Conservation (phyloP, 441 rosid species). For the Gossypium laxum region DNA sequence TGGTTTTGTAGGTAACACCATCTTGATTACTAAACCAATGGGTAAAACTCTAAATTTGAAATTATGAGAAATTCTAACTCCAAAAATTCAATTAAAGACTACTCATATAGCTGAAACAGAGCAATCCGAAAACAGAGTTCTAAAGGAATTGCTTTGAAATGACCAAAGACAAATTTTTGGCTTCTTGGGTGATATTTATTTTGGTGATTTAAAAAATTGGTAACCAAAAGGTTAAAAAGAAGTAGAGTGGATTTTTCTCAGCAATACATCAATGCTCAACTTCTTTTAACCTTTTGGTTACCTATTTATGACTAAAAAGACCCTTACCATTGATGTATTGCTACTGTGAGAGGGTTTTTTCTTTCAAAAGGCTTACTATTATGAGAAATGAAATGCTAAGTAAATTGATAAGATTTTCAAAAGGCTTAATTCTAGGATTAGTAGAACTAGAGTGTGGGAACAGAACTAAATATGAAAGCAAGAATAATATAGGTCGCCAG, state of each 20-base stretch:
- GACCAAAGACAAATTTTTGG: slow-evolving; percentile 9
- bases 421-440: too few species aligned
- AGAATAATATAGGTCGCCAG: too few species aligned
- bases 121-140: slow-evolving; percentile 9
- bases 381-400: too few species aligned
- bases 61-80: neutral
- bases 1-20: neutral
- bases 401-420: too few species aligned
- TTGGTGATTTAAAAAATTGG: neutral
- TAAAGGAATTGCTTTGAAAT: neutral
- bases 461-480: too few species aligned
- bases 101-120: neutral
- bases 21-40: neutral
- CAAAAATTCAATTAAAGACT: neutral
- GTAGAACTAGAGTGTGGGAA: too few species aligned
- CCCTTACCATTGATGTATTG: neutral
- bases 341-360: too few species aligned
- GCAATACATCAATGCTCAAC: too few species aligned
- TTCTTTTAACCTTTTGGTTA: too few species aligned
- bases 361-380: too few species aligned
- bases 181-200: neutral
- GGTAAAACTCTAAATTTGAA: neutral
- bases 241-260: too few species aligned
- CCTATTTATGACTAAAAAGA: neutral
- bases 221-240: too few species aligned